phyloP scores from a whole-genome alignment of 179 eudicot genomes.

The Vitellaria paradoxa region DNA sequence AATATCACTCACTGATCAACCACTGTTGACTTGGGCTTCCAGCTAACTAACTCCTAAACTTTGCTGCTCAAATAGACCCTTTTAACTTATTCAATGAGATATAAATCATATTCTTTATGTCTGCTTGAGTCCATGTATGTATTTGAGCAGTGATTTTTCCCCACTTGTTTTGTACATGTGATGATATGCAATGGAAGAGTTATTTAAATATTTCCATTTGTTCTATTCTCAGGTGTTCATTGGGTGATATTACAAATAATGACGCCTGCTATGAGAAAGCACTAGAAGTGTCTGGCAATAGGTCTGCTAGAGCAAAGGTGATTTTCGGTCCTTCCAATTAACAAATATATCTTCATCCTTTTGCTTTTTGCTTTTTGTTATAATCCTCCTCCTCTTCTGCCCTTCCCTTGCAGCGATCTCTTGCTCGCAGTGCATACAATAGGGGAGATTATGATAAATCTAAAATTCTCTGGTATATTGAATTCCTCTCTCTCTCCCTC shows the following conservation, averaged over 20 bases:
- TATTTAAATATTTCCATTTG: not conserved
- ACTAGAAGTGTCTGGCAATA: slow-evolving; percentile 70
- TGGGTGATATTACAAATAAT: slow-evolving; percentile 82
- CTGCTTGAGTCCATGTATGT: too few relatives aligned
- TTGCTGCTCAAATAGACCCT: too few relatives aligned
- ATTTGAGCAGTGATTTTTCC: too few relatives aligned
- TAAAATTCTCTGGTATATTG: slow-evolving; percentile 46
- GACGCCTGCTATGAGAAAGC: slow-evolving; percentile 84
- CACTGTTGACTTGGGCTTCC: too few relatives aligned
- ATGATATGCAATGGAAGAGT: not conserved
- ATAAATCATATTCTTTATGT: too few relatives aligned
- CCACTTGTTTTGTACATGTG: not conserved
- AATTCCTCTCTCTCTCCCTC: not conserved
- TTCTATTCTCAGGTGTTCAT: slow-evolving; percentile 63
- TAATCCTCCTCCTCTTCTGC: not conserved
- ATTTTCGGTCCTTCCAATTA: slow-evolving; percentile 4
- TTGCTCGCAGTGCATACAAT: slow-evolving; percentile 91
- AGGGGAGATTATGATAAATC: slow-evolving; percentile 78
- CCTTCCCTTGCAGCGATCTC: slow-evolving; percentile 57
- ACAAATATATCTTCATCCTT: not conserved
- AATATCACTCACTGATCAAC: too few relatives aligned
- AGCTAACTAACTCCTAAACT: too few relatives aligned
- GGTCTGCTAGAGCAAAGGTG: slow-evolving; percentile 89
- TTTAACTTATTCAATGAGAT: too few relatives aligned
- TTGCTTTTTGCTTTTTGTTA: not conserved